These are phyloP conservation scores for Metschnikowia hibisci DNA, from an alignment of 805 yeast genomes.

Conservation along the genomic window DNA sequence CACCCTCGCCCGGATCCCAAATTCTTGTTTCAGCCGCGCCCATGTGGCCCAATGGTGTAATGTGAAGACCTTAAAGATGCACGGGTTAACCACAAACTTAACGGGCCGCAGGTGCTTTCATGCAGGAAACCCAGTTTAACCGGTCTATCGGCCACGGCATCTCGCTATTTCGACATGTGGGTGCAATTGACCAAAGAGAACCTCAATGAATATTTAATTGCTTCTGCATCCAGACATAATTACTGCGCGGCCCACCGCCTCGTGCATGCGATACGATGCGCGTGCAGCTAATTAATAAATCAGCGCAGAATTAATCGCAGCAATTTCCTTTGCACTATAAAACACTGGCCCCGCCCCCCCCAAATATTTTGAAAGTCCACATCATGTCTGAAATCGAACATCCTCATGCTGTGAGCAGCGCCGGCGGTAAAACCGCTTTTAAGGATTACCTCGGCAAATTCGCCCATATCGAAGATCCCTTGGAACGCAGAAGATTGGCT, in stretches of 20 bases:
- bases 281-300: slow-evolving; percentile 5
- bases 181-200: too few species aligned
- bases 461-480: slow-evolving; percentile 78
- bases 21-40: slow-evolving; percentile 6
- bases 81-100: not conserved
- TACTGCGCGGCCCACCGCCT: slow-evolving; percentile 1
- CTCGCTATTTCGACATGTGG: too few species aligned
- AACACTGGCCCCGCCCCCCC: not conserved
- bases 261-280: slow-evolving; percentile 6
- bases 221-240: not conserved
- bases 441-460: slow-evolving; percentile 77
- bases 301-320: slow-evolving; percentile 3
- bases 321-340: slow-evolving; percentile 3
- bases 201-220: not conserved
- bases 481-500: slow-evolving; percentile 84
- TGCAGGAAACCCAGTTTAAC: too few species aligned
- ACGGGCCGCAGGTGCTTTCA: not conserved
- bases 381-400: slow-evolving; percentile 25
- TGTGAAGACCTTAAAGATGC: not conserved
- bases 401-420: slow-evolving; percentile 18
- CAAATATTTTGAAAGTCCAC: not conserved
- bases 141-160: not conserved
- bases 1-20: slow-evolving; percentile 1
- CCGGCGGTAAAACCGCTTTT: slow-evolving; percentile 84
- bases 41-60: slow-evolving; percentile 7